These are phyloP conservation scores for Colletotrichum cereale DNA, from an alignment of 2,329 filamentous ascomycete species.

Conservation along the genomic window DNA sequence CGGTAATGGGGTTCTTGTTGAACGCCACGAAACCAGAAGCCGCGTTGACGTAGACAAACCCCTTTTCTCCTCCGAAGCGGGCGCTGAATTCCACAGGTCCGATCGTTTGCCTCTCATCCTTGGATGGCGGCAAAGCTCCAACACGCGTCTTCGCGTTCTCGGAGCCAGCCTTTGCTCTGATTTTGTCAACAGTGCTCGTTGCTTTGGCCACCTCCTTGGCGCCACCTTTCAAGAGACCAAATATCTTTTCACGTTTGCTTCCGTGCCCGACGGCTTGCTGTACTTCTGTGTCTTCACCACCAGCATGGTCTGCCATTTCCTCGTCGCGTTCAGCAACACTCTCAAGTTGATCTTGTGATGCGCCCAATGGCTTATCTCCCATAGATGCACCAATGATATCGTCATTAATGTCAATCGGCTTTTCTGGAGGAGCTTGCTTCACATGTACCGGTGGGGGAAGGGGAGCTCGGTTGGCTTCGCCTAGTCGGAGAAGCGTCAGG, in stretches of 20 bases:
- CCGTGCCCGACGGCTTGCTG: slow-evolving; percentile 4
- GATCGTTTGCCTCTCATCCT: background rate
- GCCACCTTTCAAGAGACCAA: slow-evolving; percentile 27
- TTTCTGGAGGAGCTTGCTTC: background rate
- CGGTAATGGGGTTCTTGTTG: background rate
- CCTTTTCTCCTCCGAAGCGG: slow-evolving; percentile 4
- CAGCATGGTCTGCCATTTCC: slow-evolving; percentile 6
- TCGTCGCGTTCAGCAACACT: background rate
- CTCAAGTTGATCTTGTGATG: background rate
- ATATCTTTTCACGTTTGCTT: slow-evolving; percentile 20
- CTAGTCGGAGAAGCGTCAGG: slow-evolving; percentile 74
- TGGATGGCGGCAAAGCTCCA: background rate
- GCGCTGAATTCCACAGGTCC: slow-evolving; percentile 25
- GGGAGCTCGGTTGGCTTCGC: slow-evolving; percentile 76
- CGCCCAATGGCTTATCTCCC: slow-evolving; percentile 25
- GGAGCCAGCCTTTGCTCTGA: slow-evolving; percentile 23
- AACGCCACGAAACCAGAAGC: slow-evolving; percentile 4
- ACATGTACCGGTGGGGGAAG: slow-evolving; percentile 58
- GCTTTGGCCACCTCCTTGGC: slow-evolving; percentile 24
- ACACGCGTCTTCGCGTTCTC: slow-evolving; percentile 11
- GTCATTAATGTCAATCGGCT: background rate
- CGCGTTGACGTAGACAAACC: slow-evolving; percentile 16
- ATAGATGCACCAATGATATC: slow-evolving; percentile 1
- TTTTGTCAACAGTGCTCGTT: slow-evolving; percentile 18
- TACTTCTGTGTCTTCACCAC: slow-evolving; percentile 18